Conservation (phyloP, 75 land plant species). For the Ceratopteris richardii region DNA sequence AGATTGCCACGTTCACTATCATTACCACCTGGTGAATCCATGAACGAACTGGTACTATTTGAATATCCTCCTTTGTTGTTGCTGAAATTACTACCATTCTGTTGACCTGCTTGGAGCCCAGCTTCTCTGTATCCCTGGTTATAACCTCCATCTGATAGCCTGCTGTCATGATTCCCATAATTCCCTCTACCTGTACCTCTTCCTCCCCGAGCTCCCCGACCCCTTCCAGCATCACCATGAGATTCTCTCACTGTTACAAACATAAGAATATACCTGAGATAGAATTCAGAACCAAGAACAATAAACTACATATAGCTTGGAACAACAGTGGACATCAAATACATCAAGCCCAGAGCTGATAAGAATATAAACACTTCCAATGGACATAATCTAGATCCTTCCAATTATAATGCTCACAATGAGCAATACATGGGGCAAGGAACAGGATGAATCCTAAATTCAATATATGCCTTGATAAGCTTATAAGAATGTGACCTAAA, state of each 20-base stretch:
- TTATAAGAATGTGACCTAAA: too few species aligned
- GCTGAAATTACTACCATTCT: conserved; percentile 7
- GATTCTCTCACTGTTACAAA: conserved; percentile 9
- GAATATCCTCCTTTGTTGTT: conserved; percentile 10
- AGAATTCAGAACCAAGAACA: background rate
- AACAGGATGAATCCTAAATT: too few species aligned
- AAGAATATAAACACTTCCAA: too few species aligned
- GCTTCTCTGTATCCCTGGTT: background rate
- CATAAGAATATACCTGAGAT: background rate
- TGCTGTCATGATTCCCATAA: conserved; percentile 7
- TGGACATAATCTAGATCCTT: too few species aligned
- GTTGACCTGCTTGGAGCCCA: conserved; percentile 2
- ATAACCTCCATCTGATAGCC: conserved; percentile 1
- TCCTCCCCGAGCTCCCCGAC: conserved; percentile 19
- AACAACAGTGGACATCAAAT: too few species aligned
- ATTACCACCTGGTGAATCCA: conserved; percentile 2
- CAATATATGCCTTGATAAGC: too few species aligned
- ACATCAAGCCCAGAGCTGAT: too few species aligned
- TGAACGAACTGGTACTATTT: background rate
- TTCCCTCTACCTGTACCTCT: conserved; percentile 15
- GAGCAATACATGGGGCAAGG: too few species aligned
- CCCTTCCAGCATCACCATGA: conserved; percentile 12
- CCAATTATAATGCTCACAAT: too few species aligned
- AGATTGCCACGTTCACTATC: conserved; percentile 1
- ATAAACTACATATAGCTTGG: background rate